Base-by-base conservation (phyloP, 139 green algal species). In the Astrephomene gubernaculifera region DNA sequence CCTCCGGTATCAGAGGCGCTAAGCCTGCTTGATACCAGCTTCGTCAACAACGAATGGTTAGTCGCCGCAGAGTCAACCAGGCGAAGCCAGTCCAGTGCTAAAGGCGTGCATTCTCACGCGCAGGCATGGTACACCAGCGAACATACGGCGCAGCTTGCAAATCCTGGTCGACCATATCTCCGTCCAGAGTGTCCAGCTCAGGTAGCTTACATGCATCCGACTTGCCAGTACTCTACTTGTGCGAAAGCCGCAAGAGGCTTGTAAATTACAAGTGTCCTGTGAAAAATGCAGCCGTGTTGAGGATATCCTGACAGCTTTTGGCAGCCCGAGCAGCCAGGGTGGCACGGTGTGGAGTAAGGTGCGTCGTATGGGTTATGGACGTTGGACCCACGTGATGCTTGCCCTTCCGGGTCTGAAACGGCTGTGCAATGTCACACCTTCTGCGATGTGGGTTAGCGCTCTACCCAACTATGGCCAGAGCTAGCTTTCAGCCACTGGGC, bases 341-440 rank as follows among this genome's bases (percentile, higher is more conserved):
- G 87, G 87, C 31, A 91, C 87, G 4, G 76, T 91, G 21, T 91
- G 87, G 87, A 87, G 60, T 41, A 91, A 91, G 82, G 87, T 90
- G 36, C 2, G 49, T 68, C 25, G 33, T 33, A 49, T 3, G 39
- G n/a, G n/a, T n/a, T n/a, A n/a, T n/a, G n/a, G n/a, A n/a, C n/a
- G n/a, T n/a, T n/a, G n/a, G n/a, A n/a, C n/a, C n/a, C n/a, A n/a
- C n/a, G n/a, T n/a, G n/a, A n/a, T n/a, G n/a, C n/a, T n/a, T n/a
- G n/a, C n/a, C n/a, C n/a, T n/a, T n/a, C n/a, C n/a, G n/a, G n/a
- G n/a, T n/a, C n/a, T n/a, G n/a, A n/a, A n/a, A n/a, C n/a, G n/a
- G n/a, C n/a, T n/a, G n/a, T n/a, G n/a, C n/a, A n/a, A n/a, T n/a
- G n/a, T n/a, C n/a, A n/a, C n/a, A n/a, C n/a, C n/a, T n/a, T n/a